Conservation (phyloP, 768 basidiomycete genomes). For the Lyophyllum shimeji region DNA sequence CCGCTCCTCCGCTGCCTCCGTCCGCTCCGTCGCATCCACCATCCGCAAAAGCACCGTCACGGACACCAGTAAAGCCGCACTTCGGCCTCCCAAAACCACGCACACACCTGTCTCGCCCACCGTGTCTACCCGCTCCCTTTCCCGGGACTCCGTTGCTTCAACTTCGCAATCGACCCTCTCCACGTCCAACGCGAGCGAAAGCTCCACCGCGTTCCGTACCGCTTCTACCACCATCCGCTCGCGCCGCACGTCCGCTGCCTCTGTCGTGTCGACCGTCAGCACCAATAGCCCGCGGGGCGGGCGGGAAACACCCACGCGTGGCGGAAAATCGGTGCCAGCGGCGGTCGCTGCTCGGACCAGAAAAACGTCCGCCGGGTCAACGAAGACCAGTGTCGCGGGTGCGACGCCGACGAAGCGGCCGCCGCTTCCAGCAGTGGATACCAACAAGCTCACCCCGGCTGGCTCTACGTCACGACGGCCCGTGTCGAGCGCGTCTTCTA, state of each 20-base stretch:
- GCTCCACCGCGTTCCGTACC: conserved; percentile 40
- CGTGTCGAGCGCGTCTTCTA: conserved; percentile 20
- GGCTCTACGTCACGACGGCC: conserved; percentile 16
- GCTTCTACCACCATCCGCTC: conserved; percentile 30
- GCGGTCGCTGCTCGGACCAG: conserved; percentile 7
- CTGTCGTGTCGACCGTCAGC: conserved; percentile 23
- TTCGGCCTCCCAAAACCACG: conserved; percentile 2
- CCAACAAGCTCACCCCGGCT: conserved; percentile 29
- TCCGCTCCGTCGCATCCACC: conserved; percentile 29
- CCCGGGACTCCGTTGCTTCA: conserved; percentile 15
- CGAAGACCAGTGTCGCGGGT: conserved; percentile 17
- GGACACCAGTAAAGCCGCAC: conserved; percentile 7
- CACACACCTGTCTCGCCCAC: conserved; percentile 11
- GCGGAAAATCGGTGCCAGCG: background rate
- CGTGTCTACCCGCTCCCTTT: conserved; percentile 20
- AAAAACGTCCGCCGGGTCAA: conserved; percentile 20
- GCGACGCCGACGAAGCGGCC: conserved; percentile 26
- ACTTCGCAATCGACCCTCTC: conserved; percentile 3
- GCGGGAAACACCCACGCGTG: conserved; percentile 10
- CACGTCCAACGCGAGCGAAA: conserved; percentile 11
- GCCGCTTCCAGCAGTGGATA: conserved; percentile 30
- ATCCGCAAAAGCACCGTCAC: conserved; percentile 24
- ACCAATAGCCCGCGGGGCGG: conserved; percentile 9
- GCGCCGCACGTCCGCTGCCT: conserved; percentile 31
- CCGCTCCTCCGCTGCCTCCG: conserved; percentile 23